phyloP scores from a whole-genome alignment of 768 basidiomycete genomes.

The Hericium erinaceus region DNA sequence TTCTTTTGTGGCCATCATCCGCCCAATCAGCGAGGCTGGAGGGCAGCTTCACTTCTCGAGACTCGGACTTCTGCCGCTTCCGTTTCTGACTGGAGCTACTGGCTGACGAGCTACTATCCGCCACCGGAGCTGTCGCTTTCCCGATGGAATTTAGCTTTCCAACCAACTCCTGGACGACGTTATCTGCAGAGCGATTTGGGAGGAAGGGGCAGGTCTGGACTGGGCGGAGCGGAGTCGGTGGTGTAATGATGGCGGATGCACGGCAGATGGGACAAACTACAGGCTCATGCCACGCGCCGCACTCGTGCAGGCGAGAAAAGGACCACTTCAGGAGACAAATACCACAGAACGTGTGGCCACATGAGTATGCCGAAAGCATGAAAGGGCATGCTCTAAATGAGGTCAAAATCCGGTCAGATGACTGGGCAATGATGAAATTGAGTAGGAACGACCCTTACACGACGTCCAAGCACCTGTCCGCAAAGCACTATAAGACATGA shows the following conservation, averaged over 20 bases:
- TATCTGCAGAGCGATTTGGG: constrained; percentile 49
- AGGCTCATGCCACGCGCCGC: constrained; percentile 59
- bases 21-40: constrained; percentile 38
- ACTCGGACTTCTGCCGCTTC: neutral
- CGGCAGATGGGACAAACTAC: constrained; percentile 66
- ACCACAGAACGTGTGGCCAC: constrained; percentile 64
- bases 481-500: neutral
- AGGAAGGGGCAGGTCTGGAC: constrained; percentile 50
- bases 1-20: constrained; percentile 37
- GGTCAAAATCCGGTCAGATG: neutral
- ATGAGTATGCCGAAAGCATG: constrained; percentile 40
- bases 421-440: neutral
- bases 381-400: constrained; percentile 42
- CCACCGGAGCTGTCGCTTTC: constrained; percentile 1
- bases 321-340: constrained; percentile 61
- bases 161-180: constrained; percentile 17
- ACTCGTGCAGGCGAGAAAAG: constrained; percentile 57
- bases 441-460: constrained; percentile 26
- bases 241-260: constrained; percentile 37
- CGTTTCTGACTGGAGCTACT: neutral
- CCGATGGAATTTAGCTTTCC: neutral
- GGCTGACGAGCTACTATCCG: neutral
- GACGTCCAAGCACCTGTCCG: constrained; percentile 51
- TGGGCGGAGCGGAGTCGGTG: constrained; percentile 39
- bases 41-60: constrained; percentile 19